Percentiles rank a stretch among this genome's conserved stretches.
Evolutionary conservation across 768 basidiomycete species (phyloP).

Genomic region (Lentinula sp.): DNA sequence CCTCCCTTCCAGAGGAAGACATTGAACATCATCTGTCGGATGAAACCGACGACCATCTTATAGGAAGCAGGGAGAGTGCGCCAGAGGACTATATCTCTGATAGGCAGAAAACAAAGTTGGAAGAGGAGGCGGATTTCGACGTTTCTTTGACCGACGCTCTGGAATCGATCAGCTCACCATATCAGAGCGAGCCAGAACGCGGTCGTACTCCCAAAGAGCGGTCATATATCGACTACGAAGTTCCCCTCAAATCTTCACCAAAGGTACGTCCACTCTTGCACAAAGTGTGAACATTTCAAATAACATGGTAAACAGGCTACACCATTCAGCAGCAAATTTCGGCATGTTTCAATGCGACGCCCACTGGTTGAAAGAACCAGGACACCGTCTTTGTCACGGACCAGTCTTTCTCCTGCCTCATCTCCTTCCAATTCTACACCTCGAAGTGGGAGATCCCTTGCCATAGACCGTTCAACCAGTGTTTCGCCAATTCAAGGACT

Average conservation of each 20-base stretch:
- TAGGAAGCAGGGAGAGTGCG: conserved; percentile 43
- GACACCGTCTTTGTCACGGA: conserved; percentile 63
- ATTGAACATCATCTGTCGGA: conserved; percentile 24
- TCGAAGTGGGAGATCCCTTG: conserved; percentile 42
- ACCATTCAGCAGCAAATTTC: conserved; percentile 49
- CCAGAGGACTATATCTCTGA: conserved; percentile 47
- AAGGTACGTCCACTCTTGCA: conserved; percentile 34
- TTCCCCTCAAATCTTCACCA: conserved; percentile 54
- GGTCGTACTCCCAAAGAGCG: conserved; percentile 42
- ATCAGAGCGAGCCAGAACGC: conserved; percentile 26
- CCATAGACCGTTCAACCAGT: conserved; percentile 27
- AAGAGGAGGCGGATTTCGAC: conserved; percentile 21
- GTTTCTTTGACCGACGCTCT: conserved; percentile 53
- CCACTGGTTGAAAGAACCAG: conserved; percentile 40
- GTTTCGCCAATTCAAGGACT: conserved; percentile 43
- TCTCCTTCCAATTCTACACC: conserved; percentile 64
- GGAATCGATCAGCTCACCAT: conserved; percentile 48
- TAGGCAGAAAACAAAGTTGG: conserved; percentile 31
- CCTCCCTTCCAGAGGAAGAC: conserved; percentile 41
- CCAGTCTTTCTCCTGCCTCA: conserved; percentile 50
- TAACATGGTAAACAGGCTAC: conserved; percentile 38
- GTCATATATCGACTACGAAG: conserved; percentile 44
- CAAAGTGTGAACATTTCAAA: background rate
- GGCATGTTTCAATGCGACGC: conserved; percentile 55
- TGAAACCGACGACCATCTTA: conserved; percentile 28